Evolutionary conservation across 768 basidiomycete species (phyloP), one percentile per base, ranked within the genome.

Genomic region (Tulasnella sp.): DNA sequence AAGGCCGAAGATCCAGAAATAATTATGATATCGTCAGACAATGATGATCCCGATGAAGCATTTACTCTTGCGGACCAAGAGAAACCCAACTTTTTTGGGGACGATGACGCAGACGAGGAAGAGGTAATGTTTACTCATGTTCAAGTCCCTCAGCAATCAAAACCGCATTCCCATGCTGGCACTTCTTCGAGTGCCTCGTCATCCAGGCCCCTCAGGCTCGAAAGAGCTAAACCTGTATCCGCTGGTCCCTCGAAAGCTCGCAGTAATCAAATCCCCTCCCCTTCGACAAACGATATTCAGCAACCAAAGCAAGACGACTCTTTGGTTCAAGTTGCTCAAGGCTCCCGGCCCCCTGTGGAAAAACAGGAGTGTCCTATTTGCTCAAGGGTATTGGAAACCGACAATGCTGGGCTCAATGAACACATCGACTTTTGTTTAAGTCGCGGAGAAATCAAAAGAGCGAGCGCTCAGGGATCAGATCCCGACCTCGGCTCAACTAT

Each of bases 371-470:
- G 88, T 63, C 89, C 91, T 3, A 69, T 91, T 20, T 92, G 87
- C 59, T 61, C 65, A 22, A 78, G 75, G 60, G 62, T 65, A 10
- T 62, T 89, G 48, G 67, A 72, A 54, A 77, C 73, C 1, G 79
- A 88, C 62, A 95, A 95, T 61, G 70, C 73, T 42, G 79, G 75
- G 4, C 65, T 95, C 29, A 93, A 95, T 61, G 70, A 76, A n/a
- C 90, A 95, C 59, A 72, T 95, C 37, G 90, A 95, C 64, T 83
- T 80, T 59, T 95, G 91, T 60, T 64, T 95, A 45, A 91, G 85
- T 62, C 76, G 77, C 53, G 75, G 73, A 20, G 83, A 78, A 2
- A 90, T 93, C 55, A 66, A 73, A 53, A 75, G 84, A 59, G 84
- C 84, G 0, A 82, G 83, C 50, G 60, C 58, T 37, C 16, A 48